Evolutionary conservation across 768 basidiomycete species (phyloP).

Genomic region (Mrakia frigida): DNA sequence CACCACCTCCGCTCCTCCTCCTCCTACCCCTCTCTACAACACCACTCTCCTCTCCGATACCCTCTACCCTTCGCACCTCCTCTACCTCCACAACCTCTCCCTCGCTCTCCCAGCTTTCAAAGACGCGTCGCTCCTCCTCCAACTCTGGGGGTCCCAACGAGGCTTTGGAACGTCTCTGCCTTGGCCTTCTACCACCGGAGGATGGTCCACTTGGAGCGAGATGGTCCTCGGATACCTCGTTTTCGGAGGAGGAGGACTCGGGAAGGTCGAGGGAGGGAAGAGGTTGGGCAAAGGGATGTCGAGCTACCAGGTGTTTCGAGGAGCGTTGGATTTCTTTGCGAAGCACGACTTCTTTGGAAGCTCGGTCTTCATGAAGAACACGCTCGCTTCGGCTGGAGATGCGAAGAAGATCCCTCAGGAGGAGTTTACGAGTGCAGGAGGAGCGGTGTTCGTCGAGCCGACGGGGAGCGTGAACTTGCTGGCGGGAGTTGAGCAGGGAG

Average conservation of each 20-base stretch:
- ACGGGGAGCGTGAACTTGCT: slow-evolving; percentile 71
- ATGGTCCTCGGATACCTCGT: slow-evolving; percentile 46
- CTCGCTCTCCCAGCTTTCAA: slow-evolving; percentile 56
- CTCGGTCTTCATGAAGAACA: slow-evolving; percentile 57
- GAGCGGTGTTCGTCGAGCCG: slow-evolving; percentile 69
- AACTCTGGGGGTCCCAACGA: slow-evolving; percentile 85
- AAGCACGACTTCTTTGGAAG: slow-evolving; percentile 62
- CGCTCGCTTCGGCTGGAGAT: slow-evolving; percentile 24
- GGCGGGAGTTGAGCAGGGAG: slow-evolving; percentile 66
- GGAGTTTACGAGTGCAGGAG: slow-evolving; percentile 39
- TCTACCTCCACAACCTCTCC: slow-evolving; percentile 54
- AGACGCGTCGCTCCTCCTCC: slow-evolving; percentile 70
- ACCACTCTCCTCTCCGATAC: slow-evolving; percentile 52
- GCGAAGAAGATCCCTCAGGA: slow-evolving; percentile 29
- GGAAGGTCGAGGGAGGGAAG: slow-evolving; percentile 48
- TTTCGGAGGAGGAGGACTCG: slow-evolving; percentile 56
- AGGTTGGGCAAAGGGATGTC: slow-evolving; percentile 74
- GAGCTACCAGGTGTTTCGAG: slow-evolving; percentile 84
- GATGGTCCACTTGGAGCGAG: slow-evolving; percentile 60
- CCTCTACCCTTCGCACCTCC: slow-evolving; percentile 49
- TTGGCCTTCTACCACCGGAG: slow-evolving; percentile 43
- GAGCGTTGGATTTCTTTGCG: slow-evolving; percentile 75
- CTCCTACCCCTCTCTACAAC: slow-evolving; percentile 75
- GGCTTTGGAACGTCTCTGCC: slow-evolving; percentile 52
- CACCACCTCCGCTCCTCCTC: slow-evolving; percentile 35